Base-by-base conservation (phyloP, 257 asterid genomes). In the Plantago ovata region DNA sequence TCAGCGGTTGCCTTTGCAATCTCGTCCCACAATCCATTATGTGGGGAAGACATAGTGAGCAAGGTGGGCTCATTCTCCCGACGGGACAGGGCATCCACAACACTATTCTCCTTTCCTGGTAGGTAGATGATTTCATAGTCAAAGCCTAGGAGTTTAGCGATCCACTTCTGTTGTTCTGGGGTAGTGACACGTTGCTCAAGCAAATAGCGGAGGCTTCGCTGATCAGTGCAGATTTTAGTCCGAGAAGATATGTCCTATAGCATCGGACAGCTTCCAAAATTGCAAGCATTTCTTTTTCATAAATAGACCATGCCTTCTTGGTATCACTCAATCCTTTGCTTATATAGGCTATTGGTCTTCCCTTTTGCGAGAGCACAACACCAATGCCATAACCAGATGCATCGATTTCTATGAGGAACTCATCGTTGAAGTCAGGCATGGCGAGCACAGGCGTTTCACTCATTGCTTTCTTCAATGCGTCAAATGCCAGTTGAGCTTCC, bases 351-450 rank as follows among this genome's bases (percentile, higher is more conserved):
- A 64, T 24, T 0, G 56, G 63, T 16, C 22, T 4, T 1, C 52
- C 58, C 10, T 18, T 2, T 20, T 64, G 56, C 0, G 23, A 4
- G 1, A 63, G 5, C 0, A 63, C 42, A 1, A 22, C 56, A n/a
- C 69, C 63, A 11, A 64, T 38, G 0, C 63, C 69, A 0, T 1
- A 8, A 0, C 33, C 38, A 0, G 33, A 54, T 1, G 63, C 63
- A 44, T 64, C 69, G 10, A 36, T 44, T 32, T 64, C 56, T 0
- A 64, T n/a, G n/a, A 6, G 14, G 6, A 64, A 64, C 9, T 39
- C 49, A 6, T 20, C 4, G 4, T 15, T 1, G 13, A 59, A 59
- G 4, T 59, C 19, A 6, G 53, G 53, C 0, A 43, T 38, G 0
- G 53, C 53, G 0, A 59, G 40, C 5, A 59, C 53, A 0, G 42